A percentile compares a stretch with the other conserved stretches of the same genome.
phyloP scores from a whole-genome alignment of 768 basidiomycete genomes.

The Kwoniella botswanensis region DNA sequence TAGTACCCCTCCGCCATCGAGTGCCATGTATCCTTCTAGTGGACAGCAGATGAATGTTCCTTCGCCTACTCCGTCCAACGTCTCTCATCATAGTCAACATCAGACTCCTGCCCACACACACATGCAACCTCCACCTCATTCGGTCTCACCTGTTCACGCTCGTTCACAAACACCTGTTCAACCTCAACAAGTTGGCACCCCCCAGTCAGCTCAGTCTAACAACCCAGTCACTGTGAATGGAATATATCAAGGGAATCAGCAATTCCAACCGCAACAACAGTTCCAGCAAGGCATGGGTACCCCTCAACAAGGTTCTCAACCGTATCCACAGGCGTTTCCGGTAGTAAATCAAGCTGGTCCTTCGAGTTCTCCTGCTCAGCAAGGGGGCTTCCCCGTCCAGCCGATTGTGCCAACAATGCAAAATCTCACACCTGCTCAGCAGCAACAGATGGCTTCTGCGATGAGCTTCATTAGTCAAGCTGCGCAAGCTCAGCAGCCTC shows the following conservation, averaged over 20 bases:
- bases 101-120: conserved; percentile 16
- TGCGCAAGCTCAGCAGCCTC: conserved; percentile 27
- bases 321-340: conserved; percentile 3
- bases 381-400: conserved; percentile 11
- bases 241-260: conserved; percentile 1
- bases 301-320: conserved; percentile 14
- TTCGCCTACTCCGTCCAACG: conserved; percentile 36
- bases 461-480: conserved; percentile 40
- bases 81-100: conserved; percentile 42
- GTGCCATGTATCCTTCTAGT: conserved; percentile 17
- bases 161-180: conserved; percentile 23
- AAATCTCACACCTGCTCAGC: conserved; percentile 35
- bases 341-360: conserved; percentile 10
- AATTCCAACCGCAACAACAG: conserved; percentile 9
- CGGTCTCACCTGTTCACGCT: conserved; percentile 20
- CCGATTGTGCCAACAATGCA: conserved; percentile 21
- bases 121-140: conserved; percentile 14
- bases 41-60: conserved; percentile 20
- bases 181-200: conserved; percentile 9
- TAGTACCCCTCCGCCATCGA: conserved; percentile 31
- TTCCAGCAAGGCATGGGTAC: background rate
- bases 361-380: conserved; percentile 14
- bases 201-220: conserved; percentile 16
- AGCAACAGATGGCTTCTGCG: conserved; percentile 39
- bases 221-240: conserved; percentile 26